A percentile compares a stretch with the other conserved stretches of the same genome.
Evolutionary conservation across 495 filamentous ascomycete genomes (phyloP).

Genomic region (Saxophila tyrrhenica): DNA sequence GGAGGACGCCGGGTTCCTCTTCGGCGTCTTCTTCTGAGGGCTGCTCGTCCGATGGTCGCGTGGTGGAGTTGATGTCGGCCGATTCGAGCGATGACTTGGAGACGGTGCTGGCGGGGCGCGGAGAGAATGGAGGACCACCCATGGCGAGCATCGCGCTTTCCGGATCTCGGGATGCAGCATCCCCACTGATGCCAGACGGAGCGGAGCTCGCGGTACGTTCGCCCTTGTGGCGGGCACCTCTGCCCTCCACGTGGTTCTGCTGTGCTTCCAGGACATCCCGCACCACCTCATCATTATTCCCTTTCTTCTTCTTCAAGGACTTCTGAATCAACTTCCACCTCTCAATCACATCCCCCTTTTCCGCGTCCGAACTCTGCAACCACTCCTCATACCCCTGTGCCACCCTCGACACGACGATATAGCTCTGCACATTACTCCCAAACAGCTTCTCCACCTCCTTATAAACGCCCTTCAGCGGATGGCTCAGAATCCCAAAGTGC

Average conservation of each 20-base stretch:
- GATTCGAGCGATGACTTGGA: too few relatives aligned
- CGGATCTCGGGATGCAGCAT: not conserved
- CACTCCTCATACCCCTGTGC: slow-evolving; percentile 57
- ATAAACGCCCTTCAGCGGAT: slow-evolving; percentile 60
- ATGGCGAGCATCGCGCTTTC: too few relatives aligned
- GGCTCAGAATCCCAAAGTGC: slow-evolving; percentile 54
- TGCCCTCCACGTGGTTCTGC: slow-evolving; percentile 24
- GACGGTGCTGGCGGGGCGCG: too few relatives aligned
- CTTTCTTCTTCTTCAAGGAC: slow-evolving; percentile 41
- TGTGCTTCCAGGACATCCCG: slow-evolving; percentile 24
- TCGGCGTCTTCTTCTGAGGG: too few relatives aligned
- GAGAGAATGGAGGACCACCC: too few relatives aligned
- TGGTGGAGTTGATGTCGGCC: too few relatives aligned
- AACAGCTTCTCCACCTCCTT: slow-evolving; percentile 55
- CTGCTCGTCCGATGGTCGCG: too few relatives aligned
- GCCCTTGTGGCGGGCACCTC: not conserved
- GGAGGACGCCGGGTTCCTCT: slow-evolving; percentile 55
- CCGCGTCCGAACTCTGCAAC: slow-evolving; percentile 33
- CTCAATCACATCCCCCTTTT: slow-evolving; percentile 44
- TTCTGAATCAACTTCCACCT: slow-evolving; percentile 44
- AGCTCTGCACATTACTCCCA: slow-evolving; percentile 49
- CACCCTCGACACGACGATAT: slow-evolving; percentile 58
- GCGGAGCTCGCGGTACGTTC: not conserved
- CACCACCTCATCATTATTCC: slow-evolving; percentile 32
- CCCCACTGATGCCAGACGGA: not conserved